A percentile compares a stretch with the other conserved stretches of the same genome.
These are phyloP conservation scores for Neurospora sp. DNA, from an alignment of 495 filamentous ascomycete species.

Conservation along the genomic window DNA sequence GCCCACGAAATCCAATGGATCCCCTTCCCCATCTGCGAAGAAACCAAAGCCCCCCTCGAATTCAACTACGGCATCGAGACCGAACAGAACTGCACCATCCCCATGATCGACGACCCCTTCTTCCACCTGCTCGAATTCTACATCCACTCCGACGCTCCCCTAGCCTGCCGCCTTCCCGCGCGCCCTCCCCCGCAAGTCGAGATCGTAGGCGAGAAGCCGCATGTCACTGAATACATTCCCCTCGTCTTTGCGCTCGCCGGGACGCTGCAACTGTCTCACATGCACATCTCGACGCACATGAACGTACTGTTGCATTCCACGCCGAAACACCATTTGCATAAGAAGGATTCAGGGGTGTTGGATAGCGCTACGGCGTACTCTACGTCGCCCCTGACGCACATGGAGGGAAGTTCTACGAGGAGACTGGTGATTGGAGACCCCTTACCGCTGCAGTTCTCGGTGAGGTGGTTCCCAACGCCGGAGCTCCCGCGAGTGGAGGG, in stretches of 20 bases:
- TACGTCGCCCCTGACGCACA: slow-evolving; percentile 58
- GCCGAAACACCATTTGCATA: slow-evolving; percentile 43
- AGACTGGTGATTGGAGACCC: slow-evolving; percentile 81
- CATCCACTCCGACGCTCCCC: slow-evolving; percentile 89
- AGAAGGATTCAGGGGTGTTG: slow-evolving; percentile 57
- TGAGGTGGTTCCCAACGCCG: slow-evolving; percentile 78
- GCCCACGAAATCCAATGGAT: slow-evolving; percentile 84
- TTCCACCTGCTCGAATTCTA: slow-evolving; percentile 99
- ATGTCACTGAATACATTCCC: slow-evolving; percentile 45
- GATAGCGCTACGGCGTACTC: slow-evolving; percentile 81
- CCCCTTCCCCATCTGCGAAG: slow-evolving; percentile 85
- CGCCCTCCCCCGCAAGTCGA: slow-evolving; percentile 48
- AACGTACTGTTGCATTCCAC: slow-evolving; percentile 80
- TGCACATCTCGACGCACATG: slow-evolving; percentile 82
- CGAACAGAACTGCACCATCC: slow-evolving; percentile 87
- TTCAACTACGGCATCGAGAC: slow-evolving; percentile 76
- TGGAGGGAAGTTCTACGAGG: slow-evolving; percentile 37
- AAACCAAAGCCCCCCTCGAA: slow-evolving; percentile 71
- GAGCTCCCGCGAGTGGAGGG: slow-evolving; percentile 47
- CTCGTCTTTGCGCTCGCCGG: slow-evolving; percentile 80
- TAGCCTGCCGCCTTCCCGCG: slow-evolving; percentile 84
- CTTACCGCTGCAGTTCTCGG: slow-evolving; percentile 66
- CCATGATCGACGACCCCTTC: slow-evolving; percentile 72
- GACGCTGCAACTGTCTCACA: slow-evolving; percentile 75
- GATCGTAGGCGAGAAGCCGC: slow-evolving; percentile 32